These are phyloP conservation scores for Pseudozyma hubeiensis DNA, from an alignment of 1,284 basidiomycete species.

Conservation along the genomic window DNA sequence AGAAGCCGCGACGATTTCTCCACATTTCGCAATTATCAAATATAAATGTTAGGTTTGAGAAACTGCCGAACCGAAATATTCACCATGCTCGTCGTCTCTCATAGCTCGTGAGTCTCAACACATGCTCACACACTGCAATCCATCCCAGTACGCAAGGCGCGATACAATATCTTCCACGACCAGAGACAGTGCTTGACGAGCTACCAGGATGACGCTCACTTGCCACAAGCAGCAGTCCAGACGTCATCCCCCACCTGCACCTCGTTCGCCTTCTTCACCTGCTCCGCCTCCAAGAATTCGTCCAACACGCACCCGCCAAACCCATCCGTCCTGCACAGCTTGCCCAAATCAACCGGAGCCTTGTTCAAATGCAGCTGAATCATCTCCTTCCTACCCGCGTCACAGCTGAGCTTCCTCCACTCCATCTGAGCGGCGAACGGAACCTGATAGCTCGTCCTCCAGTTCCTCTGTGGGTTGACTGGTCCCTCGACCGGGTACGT, in stretches of 20 bases:
- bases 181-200: too few species aligned
- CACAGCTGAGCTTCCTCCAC: conserved; percentile 72
- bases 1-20: conserved; percentile 1
- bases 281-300: conserved; percentile 11
- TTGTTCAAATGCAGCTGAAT: conserved; percentile 72
- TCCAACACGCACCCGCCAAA: conserved; percentile 23
- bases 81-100: too few species aligned
- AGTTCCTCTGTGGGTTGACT: conserved; percentile 68
- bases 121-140: too few species aligned
- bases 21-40: background rate
- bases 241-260: conserved; percentile 22
- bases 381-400: conserved; percentile 70
- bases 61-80: too few species aligned
- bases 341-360: conserved; percentile 64
- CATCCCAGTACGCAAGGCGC: too few species aligned
- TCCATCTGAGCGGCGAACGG: conserved; percentile 72
- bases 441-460: conserved; percentile 70
- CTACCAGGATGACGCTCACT: background rate
- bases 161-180: background rate
- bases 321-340: conserved; percentile 21
- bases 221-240: conserved; percentile 36
- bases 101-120: too few species aligned
- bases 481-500: conserved; percentile 65
- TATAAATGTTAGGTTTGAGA: too few species aligned
- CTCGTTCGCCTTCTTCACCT: conserved; percentile 24